These are phyloP conservation scores for Theileria annulata DNA, from an alignment of 169 alveolate species.

Conservation along the genomic window DNA sequence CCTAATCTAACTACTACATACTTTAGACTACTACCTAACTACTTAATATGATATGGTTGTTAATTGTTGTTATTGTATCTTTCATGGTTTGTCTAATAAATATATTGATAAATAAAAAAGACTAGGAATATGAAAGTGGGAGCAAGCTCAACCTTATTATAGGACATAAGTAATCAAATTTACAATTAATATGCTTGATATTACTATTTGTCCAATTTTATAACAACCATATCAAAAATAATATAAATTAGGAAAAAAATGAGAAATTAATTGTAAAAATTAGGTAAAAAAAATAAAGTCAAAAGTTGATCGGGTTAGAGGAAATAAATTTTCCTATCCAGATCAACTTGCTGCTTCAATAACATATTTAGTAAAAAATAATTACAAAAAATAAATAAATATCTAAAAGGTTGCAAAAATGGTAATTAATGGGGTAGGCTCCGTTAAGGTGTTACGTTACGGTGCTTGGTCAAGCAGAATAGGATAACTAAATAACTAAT, in stretches of 20 bases:
- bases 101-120: not conserved
- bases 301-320: too few relatives aligned
- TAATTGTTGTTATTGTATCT: not conserved
- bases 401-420: too few relatives aligned
- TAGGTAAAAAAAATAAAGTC: not conserved
- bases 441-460: too few relatives aligned
- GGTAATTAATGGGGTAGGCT: not conserved
- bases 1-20: too few relatives aligned
- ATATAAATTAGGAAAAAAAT: not conserved
- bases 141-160: not conserved
- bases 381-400: too few relatives aligned
- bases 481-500: not conserved
- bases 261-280: not conserved
- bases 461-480: too few relatives aligned
- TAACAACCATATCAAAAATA: not conserved
- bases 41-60: not conserved
- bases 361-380: too few relatives aligned
- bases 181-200: not conserved
- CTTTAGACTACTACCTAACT: too few relatives aligned
- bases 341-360: too few relatives aligned
- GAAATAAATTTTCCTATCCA: too few relatives aligned
- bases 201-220: not conserved
- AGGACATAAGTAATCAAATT: not conserved
- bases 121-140: conserved; percentile 26
- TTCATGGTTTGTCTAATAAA: conserved; percentile 6